Percentiles rank a stretch among this genome's conserved stretches.
Conservation (phyloP, 2,329 filamentous ascomycete genomes). For the Talaromyces sp. region DNA sequence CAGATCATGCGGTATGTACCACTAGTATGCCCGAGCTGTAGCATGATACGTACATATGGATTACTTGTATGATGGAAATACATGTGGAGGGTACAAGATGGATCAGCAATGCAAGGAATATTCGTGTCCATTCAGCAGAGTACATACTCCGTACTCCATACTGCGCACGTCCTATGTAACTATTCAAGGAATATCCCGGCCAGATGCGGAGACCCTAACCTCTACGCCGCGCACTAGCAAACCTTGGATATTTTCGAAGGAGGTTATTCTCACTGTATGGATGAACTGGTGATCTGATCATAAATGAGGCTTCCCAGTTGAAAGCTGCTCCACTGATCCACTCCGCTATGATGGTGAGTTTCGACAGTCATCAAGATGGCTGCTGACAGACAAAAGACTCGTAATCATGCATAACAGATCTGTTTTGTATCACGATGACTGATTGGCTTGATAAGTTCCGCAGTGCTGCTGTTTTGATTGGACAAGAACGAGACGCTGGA, state of each 20-base stretch:
- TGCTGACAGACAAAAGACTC: not conserved
- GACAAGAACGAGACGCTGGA: not conserved
- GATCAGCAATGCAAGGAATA: not conserved
- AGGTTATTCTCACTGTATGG: not conserved
- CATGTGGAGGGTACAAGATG: not conserved
- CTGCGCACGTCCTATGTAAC: too few species aligned
- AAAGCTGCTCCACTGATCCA: conserved; percentile 1
- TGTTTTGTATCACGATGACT: not conserved
- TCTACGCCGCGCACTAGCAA: not conserved
- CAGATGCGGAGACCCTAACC: not conserved
- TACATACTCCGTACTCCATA: too few species aligned
- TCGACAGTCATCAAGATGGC: too few species aligned
- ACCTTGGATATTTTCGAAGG: not conserved
- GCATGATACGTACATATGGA: too few species aligned
- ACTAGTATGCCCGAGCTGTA: too few species aligned
- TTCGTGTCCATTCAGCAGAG: too few species aligned
- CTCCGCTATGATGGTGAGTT: not conserved
- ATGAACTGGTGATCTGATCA: conserved; percentile 3
- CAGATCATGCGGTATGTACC: not conserved
- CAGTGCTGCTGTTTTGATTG: not conserved
- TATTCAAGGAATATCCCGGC: not conserved
- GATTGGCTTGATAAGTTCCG: conserved; percentile 4
- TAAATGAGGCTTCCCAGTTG: not conserved
- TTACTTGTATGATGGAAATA: too few species aligned
- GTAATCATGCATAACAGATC: not conserved